These are phyloP conservation scores for Backusella liffmaniae DNA, from an alignment of 192 early-diverging fungal species.

Conservation along the genomic window DNA sequence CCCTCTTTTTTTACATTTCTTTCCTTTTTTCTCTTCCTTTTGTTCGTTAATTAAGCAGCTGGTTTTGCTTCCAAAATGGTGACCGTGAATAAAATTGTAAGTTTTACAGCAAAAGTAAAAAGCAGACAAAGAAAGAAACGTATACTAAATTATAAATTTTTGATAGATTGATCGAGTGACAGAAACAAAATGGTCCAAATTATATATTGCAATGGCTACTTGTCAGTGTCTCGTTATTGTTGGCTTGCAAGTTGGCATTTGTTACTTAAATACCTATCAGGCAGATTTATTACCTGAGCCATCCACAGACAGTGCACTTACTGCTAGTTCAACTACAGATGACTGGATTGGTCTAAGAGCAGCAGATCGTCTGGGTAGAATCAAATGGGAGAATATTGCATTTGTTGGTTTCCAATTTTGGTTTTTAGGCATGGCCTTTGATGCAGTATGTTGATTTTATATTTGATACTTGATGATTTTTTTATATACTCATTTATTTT, in stretches of 20 bases:
- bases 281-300: constrained; percentile 18
- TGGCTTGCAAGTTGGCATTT: constrained; percentile 25
- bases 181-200: constrained; percentile 38
- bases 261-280: constrained; percentile 28
- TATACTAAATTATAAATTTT: neutral
- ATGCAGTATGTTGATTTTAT: constrained; percentile 31
- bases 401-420: constrained; percentile 39
- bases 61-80: constrained; percentile 16
- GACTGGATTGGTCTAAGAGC: constrained; percentile 18
- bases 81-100: constrained; percentile 24
- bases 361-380: constrained; percentile 29
- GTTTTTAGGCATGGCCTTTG: constrained; percentile 41
- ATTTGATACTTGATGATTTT: neutral
- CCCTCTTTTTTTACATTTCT: constrained; percentile 14
- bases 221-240: constrained; percentile 36
- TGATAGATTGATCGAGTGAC: constrained; percentile 30
- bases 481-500: constrained; percentile 2
- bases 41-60: constrained; percentile 20
- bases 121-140: neutral
- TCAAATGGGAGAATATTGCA: constrained; percentile 45
- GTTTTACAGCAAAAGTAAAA: neutral
- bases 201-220: constrained; percentile 30
- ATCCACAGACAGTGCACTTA: constrained; percentile 5
- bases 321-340: neutral
- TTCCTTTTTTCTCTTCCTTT: neutral